Conservation (phyloP, 1,284 basidiomycete genomes). For the Ganoderma boninense region DNA sequence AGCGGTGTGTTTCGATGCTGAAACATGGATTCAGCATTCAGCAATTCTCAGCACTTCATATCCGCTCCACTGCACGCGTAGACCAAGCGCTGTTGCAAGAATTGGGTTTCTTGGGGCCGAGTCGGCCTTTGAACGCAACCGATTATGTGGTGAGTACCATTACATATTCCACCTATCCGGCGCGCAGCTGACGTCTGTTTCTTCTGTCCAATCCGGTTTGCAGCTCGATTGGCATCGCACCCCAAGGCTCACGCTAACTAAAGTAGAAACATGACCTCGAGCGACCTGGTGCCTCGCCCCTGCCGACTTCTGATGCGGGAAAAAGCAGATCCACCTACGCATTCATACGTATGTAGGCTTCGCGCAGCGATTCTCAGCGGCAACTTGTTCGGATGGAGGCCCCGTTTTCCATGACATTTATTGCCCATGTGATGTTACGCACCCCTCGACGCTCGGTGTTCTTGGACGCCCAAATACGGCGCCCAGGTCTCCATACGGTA, state of each 20-base stretch:
- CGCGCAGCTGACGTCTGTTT: background rate
- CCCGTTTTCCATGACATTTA: background rate
- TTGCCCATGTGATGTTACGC: background rate
- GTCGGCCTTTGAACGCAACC: background rate
- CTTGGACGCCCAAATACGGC: background rate
- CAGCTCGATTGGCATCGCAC: background rate
- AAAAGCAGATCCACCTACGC: background rate
- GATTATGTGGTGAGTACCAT: background rate
- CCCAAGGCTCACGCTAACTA: background rate
- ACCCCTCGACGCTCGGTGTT: background rate
- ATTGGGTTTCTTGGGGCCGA: background rate
- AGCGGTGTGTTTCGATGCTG: background rate
- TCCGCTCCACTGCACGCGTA: background rate
- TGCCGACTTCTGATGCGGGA: background rate
- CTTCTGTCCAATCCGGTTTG: background rate
- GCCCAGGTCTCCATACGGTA: background rate
- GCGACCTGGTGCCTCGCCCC: background rate
- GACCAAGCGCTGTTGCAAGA: background rate
- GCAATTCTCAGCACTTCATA: background rate
- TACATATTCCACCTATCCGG: background rate
- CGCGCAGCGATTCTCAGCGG: background rate
- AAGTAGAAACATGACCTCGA: background rate
- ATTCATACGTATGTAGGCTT: background rate
- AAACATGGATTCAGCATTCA: background rate
- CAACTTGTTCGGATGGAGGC: background rate